These are phyloP conservation scores for Globisporangium okanoganense DNA, from an alignment of 352 stramenopile genomes.

Conservation along the genomic window DNA sequence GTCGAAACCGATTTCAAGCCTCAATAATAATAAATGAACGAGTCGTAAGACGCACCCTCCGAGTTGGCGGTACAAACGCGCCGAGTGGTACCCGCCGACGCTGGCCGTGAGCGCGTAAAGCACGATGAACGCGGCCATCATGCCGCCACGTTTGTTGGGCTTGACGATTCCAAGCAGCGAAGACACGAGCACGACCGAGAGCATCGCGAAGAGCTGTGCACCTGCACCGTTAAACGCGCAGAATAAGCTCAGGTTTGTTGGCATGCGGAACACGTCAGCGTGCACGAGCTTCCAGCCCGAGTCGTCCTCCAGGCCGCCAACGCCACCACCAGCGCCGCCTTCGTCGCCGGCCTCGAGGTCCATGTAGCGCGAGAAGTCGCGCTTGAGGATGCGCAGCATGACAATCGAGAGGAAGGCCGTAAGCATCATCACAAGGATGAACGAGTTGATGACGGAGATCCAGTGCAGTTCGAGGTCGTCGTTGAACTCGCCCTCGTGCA, in stretches of 20 bases:
- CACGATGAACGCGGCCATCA: conserved; percentile 93
- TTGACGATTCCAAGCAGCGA: conserved; percentile 92
- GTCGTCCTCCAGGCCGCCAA: conserved; percentile 90
- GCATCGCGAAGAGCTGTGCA: conserved; percentile 93
- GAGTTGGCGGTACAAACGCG: conserved; percentile 93
- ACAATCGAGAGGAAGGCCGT: conserved; percentile 96
- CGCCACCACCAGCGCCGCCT: conserved; percentile 42
- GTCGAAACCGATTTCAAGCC: background rate
- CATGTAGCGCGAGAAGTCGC: conserved; percentile 98
- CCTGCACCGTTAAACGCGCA: conserved; percentile 90
- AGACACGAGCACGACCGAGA: conserved; percentile 89
- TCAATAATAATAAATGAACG: background rate
- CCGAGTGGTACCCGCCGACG: conserved; percentile 92
- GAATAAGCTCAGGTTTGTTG: conserved; percentile 89
- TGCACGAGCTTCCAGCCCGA: conserved; percentile 99
- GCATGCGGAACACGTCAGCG: conserved; percentile 98
- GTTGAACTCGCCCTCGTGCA: conserved; percentile 57
- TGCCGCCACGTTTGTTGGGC: conserved; percentile 89
- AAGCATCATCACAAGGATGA: conserved; percentile 97
- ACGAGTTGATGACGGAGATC: conserved; percentile 98
- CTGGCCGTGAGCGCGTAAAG: conserved; percentile 93
- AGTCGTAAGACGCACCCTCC: conserved; percentile 40
- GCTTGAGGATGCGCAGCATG: conserved; percentile 96
- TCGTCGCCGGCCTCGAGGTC: conserved; percentile 90
- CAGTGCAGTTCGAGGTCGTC: conserved; percentile 93